Percentiles rank a stretch among this genome's conserved stretches.
Evolutionary conservation across 768 basidiomycete genomes (phyloP).

Genomic region (Saitozyma sp.): DNA sequence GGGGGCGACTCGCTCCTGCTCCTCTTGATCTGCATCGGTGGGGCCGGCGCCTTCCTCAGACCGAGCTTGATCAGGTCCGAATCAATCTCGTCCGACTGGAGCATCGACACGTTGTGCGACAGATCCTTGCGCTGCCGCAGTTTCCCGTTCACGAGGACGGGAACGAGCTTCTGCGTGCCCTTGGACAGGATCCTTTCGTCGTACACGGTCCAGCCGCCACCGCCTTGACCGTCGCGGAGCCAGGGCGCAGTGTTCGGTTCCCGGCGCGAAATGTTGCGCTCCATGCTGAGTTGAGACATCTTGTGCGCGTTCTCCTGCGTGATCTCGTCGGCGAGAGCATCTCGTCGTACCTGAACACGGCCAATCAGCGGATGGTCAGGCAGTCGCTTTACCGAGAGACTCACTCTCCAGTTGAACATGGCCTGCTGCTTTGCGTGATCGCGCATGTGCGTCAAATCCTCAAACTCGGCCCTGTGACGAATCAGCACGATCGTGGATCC

Average conservation of each 20-base stretch:
- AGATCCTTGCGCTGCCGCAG: conserved; percentile 12
- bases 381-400: not conserved
- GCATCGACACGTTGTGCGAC: conserved; percentile 6
- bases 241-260: conserved; percentile 8
- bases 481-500: not conserved
- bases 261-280: conserved; percentile 15
- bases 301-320: conserved; percentile 11
- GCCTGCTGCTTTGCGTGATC: conserved; percentile 16
- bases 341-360: not conserved
- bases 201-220: conserved; percentile 33
- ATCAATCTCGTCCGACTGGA: conserved; percentile 6
- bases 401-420: conserved; percentile 22
- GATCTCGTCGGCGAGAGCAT: conserved; percentile 7
- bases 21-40: too few relatives aligned
- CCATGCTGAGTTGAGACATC: conserved; percentile 8
- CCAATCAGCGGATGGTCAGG: too few relatives aligned
- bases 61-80: conserved; percentile 13
- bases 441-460: conserved; percentile 18
- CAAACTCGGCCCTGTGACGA: conserved; percentile 12
- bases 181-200: conserved; percentile 22
- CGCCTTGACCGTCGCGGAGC: conserved; percentile 26
- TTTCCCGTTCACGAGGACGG: conserved; percentile 7
- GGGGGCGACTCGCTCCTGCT: too few relatives aligned
- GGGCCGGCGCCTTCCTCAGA: too few relatives aligned
- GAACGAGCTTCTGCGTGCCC: conserved; percentile 7